Evolutionary conservation across 371 early-diverging fungal species (phyloP).

Genomic region (Mortierella sp.): DNA sequence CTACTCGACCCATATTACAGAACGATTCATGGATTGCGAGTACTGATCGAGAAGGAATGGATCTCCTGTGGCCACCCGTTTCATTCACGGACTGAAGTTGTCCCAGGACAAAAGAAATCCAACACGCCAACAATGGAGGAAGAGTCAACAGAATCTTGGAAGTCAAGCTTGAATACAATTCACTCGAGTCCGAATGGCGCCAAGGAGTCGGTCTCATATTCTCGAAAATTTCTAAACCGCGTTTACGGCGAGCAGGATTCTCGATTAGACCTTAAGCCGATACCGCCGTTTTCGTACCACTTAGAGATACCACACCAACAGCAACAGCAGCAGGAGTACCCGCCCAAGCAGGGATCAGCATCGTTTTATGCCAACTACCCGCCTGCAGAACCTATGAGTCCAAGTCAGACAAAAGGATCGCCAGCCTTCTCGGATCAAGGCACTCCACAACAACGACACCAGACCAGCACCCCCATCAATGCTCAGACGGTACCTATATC

Average conservation of each 20-base stretch:
- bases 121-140: constrained; percentile 5
- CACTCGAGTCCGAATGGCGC: constrained; percentile 53
- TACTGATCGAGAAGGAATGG: constrained; percentile 63
- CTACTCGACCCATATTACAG: constrained; percentile 60
- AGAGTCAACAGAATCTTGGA: constrained; percentile 14
- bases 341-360: background rate
- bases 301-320: constrained; percentile 8
- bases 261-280: constrained; percentile 19
- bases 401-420: background rate
- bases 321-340: background rate
- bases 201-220: constrained; percentile 27
- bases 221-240: constrained; percentile 13
- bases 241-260: constrained; percentile 7
- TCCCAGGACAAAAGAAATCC: constrained; percentile 21
- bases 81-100: constrained; percentile 46
- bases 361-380: background rate
- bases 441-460: background rate
- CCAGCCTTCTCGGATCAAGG: background rate
- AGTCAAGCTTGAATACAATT: constrained; percentile 6
- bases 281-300: constrained; percentile 32
- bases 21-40: constrained; percentile 58
- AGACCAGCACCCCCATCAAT: background rate
- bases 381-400: background rate
- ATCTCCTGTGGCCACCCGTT: constrained; percentile 60
- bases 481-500: constrained; percentile 21